Evolutionary conservation across 495 filamentous ascomycete species (phyloP).

Genomic region (Aspergillus indologenus): DNA sequence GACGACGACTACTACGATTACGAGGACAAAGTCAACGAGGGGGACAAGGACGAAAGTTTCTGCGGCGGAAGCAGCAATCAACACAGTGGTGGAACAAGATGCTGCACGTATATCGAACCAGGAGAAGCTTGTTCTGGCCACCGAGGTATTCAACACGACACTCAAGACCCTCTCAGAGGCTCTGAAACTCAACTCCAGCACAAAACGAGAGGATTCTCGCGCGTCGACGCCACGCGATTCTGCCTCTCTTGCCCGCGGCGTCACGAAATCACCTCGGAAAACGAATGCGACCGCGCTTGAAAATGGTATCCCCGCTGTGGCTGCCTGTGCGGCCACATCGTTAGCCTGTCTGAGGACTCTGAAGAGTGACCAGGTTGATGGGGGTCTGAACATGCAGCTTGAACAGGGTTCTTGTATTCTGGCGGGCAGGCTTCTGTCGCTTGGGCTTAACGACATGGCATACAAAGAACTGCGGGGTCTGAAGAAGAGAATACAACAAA

Average conservation of each 20-base stretch:
- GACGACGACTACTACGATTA: constrained; percentile 19
- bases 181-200: constrained; percentile 44
- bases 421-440: constrained; percentile 64
- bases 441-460: constrained; percentile 73
- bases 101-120: constrained; percentile 47
- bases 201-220: constrained; percentile 17
- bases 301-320: constrained; percentile 40
- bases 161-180: constrained; percentile 73
- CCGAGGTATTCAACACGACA: constrained; percentile 74
- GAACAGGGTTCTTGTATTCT: constrained; percentile 82
- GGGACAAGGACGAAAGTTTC: constrained; percentile 35
- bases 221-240: constrained; percentile 45
- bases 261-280: constrained; percentile 43
- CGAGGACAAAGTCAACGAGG: constrained; percentile 35
- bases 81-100: constrained; percentile 33
- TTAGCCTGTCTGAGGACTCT: constrained; percentile 66
- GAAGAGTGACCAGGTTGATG: constrained; percentile 45
- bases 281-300: constrained; percentile 26
- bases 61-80: constrained; percentile 24
- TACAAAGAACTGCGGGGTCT: constrained; percentile 66
- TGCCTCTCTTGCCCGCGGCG: constrained; percentile 51
- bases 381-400: constrained; percentile 65
- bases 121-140: constrained; percentile 69
- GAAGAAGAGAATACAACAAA: constrained; percentile 61
- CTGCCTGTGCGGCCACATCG: constrained; percentile 73